Evolutionary conservation across 192 early-diverging fungal genomes (phyloP), one percentile per base, ranked within the genome.

Genomic region (Martensiomyces pterosporus): DNA sequence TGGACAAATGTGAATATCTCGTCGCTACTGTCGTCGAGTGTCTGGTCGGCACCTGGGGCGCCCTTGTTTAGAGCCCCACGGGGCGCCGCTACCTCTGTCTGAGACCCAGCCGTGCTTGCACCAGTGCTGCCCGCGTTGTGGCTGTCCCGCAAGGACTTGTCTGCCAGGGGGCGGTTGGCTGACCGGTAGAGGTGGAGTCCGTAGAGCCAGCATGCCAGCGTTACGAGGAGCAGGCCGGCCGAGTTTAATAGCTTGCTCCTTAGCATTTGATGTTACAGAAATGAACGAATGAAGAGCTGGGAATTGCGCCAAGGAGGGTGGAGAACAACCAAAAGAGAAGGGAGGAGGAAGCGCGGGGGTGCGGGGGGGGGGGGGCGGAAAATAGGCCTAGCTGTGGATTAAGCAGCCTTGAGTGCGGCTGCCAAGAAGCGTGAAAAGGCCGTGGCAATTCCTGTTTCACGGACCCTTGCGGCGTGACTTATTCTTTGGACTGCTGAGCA

Each of bases 1-100:
- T 89, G 84, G 19, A 87, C 51, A 59, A 88, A 88, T 29, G 85
- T 83, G 48, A 89, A 79, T 2, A 88, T 50, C 39, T 77, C 67
- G 55, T 82, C 74, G 43, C 55, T 77, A 32, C 66, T 58, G 44
- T 82, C 79, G n/a, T 62, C 76, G 18, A 84, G 68, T 1, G 61
- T 70, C 9, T 47, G 35, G 21, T 39, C 44, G 9, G 34, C 43
- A 34, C 26, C 43, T 9, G 3, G 17, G 23, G 22, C 5, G 32
- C 9, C 16, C 4, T n/a, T 15, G 15, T 9, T 21, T 14, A 22
- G 6, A 14, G 27, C 22, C 23, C 13, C 12, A 18, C 5, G 29
- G 4, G 34, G 15, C 19, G 4, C 10, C 21, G 7, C 21, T 17
- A 27, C 14, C 19, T 8, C 17, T 15, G 37, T 14, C 21, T 2